Conservation (phyloP, 208 protist genomes). For the Leishmania major region DNA sequence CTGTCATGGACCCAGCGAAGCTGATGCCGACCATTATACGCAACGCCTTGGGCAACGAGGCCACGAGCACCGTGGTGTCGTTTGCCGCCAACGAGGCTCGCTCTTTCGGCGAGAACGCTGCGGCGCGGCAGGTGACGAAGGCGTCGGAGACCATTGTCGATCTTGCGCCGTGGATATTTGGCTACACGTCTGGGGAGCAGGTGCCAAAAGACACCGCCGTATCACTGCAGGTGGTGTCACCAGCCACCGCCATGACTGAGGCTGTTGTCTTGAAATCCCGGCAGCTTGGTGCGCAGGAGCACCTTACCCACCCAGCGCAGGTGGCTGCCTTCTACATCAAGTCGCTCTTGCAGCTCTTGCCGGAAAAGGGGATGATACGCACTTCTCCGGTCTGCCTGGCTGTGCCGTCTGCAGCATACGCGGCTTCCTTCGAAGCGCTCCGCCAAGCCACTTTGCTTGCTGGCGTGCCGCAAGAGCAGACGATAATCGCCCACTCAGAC, state of each 20-base stretch:
- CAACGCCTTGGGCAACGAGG: conserved; percentile 75
- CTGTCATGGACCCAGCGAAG: conserved; percentile 46
- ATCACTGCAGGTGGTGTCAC: conserved; percentile 23
- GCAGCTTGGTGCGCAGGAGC: conserved; percentile 21
- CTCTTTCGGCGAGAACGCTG: conserved; percentile 66
- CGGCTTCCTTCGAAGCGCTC: conserved; percentile 37
- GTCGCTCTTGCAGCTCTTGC: conserved; percentile 51
- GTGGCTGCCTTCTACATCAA: conserved; percentile 65
- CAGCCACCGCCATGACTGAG: conserved; percentile 24
- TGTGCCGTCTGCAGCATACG: conserved; percentile 25
- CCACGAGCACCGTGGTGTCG: conserved; percentile 58
- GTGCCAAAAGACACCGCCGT: conserved; percentile 8
- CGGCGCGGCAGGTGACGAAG: conserved; percentile 61
- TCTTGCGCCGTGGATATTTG: conserved; percentile 57
- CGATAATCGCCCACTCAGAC: conserved; percentile 48
- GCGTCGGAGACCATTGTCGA: conserved; percentile 55
- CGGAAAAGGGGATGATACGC: conserved; percentile 17
- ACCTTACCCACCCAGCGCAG: conserved; percentile 45
- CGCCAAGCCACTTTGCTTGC: conserved; percentile 56
- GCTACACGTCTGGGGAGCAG: conserved; percentile 25
- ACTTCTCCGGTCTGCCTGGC: conserved; percentile 36
- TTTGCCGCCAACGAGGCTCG: conserved; percentile 57
- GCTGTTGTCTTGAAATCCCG: conserved; percentile 10
- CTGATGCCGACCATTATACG: conserved; percentile 71
- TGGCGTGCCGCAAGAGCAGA: conserved; percentile 48